Conservation (phyloP, 2,329 filamentous ascomycete species). For the Cladosporium sp. region DNA sequence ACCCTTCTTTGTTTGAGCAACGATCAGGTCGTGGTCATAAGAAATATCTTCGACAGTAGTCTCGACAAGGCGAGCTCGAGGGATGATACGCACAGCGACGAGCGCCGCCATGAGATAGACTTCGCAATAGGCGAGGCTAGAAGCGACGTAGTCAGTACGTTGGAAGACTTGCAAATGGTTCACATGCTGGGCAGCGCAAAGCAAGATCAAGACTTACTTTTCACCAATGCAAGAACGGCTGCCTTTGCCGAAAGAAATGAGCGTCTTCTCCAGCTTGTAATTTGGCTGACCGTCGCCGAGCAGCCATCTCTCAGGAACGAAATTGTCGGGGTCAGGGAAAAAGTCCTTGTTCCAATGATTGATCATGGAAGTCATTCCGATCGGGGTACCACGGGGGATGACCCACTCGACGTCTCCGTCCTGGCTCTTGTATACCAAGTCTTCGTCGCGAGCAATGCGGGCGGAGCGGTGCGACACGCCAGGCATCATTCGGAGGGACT, state of each 20-base stretch:
- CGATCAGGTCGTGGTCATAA: conserved; percentile 9
- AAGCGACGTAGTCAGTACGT: neutral
- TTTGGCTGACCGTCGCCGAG: conserved; percentile 6
- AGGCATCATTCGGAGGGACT: conserved; percentile 34
- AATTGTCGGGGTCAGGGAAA: conserved; percentile 31
- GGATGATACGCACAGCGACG: conserved; percentile 5
- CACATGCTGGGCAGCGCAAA: no score
- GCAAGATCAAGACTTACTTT: conserved; percentile 14
- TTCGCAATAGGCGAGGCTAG: conserved; percentile 23
- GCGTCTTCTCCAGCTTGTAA: conserved; percentile 24
- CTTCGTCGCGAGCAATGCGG: conserved; percentile 8
- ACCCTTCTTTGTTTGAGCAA: conserved; percentile 6
- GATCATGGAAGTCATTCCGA: conserved; percentile 26
- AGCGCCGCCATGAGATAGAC: conserved; percentile 16
- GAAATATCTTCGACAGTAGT: conserved; percentile 5
- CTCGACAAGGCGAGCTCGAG: conserved; percentile 1
- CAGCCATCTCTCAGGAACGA: conserved; percentile 35
- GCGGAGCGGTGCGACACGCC: conserved; percentile 6
- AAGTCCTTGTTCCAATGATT: conserved; percentile 23
- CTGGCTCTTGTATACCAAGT: conserved; percentile 4
- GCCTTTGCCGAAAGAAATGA: conserved; percentile 32
- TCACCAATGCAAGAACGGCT: conserved; percentile 28
- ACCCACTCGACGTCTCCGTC: conserved; percentile 5
- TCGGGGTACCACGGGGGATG: conserved; percentile 20
- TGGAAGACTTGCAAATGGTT: no score